A percentile compares a stretch with the other conserved stretches of the same genome.
Evolutionary conservation across 148 eudicot genomes (phyloP).

Genomic region (Nepenthes mirabilis): DNA sequence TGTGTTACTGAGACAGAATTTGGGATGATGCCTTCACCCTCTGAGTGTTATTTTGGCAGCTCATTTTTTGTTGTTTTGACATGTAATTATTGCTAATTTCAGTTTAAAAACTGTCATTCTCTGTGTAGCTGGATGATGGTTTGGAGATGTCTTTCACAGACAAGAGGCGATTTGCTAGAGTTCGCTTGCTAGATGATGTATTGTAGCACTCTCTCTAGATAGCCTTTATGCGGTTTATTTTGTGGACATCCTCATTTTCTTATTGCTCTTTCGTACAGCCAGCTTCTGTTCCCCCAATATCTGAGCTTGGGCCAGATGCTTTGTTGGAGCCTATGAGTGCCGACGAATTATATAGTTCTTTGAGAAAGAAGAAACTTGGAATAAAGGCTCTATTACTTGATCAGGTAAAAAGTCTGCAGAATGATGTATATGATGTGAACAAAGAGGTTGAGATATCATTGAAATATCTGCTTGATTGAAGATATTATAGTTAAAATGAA

Average conservation of each 20-base stretch:
- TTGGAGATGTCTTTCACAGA: conserved; percentile 93
- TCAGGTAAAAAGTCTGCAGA: conserved; percentile 39
- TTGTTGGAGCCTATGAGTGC: conserved; percentile 60
- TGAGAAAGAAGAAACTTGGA: conserved; percentile 70
- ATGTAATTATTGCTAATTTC: neutral
- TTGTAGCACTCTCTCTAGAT: conserved; percentile 2
- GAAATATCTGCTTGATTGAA: no score
- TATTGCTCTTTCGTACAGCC: conserved; percentile 37
- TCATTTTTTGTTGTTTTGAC: neutral
- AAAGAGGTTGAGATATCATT: no score
- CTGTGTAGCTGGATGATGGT: conserved; percentile 80
- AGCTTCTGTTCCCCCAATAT: conserved; percentile 63
- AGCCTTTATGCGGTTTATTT: neutral
- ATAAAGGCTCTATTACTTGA: conserved; percentile 89
- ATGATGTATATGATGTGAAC: neutral
- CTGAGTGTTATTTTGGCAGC: neutral
- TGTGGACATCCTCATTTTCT: conserved; percentile 1
- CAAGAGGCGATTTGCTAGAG: conserved; percentile 96
- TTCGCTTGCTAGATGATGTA: conserved; percentile 80
- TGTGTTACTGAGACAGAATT: no score
- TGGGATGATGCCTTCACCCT: no score
- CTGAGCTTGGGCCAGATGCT: conserved; percentile 98
- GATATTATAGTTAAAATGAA: no score
- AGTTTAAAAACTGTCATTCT: neutral
- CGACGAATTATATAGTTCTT: conserved; percentile 43